These are phyloP conservation scores for Kwoniella botswanensis DNA, from an alignment of 768 basidiomycete species.

Conservation along the genomic window DNA sequence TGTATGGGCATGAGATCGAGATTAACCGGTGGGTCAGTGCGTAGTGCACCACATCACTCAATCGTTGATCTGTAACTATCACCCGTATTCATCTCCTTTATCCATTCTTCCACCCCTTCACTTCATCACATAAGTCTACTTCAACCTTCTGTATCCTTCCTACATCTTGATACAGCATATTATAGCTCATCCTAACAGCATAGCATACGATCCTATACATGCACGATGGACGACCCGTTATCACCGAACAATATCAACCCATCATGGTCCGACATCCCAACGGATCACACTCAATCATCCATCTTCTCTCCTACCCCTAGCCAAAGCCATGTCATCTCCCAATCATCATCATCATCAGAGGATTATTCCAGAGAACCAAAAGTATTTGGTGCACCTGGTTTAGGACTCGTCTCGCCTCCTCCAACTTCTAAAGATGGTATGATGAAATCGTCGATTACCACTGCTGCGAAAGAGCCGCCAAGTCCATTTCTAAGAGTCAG, in stretches of 20 bases:
- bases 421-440: not conserved
- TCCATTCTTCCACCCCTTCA: too few relatives aligned
- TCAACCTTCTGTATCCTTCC: too few relatives aligned
- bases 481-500: slow-evolving; percentile 77
- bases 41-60: too few relatives aligned
- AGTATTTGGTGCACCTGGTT: slow-evolving; percentile 46
- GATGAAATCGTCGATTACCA: not conserved
- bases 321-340: too few relatives aligned
- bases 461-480: slow-evolving; percentile 17
- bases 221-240: slow-evolving; percentile 36
- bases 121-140: too few relatives aligned
- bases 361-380: slow-evolving; percentile 39
- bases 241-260: slow-evolving; percentile 37
- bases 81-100: too few relatives aligned
- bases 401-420: slow-evolving; percentile 31
- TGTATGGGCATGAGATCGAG: too few relatives aligned
- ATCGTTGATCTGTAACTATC: too few relatives aligned
- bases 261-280: slow-evolving; percentile 31
- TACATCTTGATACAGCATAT: too few relatives aligned
- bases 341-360: slow-evolving; percentile 21
- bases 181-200: too few relatives aligned
- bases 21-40: too few relatives aligned
- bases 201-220: too few relatives aligned
- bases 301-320: slow-evolving; percentile 2
- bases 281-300: slow-evolving; percentile 8